Evolutionary conservation across 2,329 filamentous ascomycete genomes (phyloP), one percentile per base, ranked within the genome.

Genomic region (Colletotrichum spinosum): DNA sequence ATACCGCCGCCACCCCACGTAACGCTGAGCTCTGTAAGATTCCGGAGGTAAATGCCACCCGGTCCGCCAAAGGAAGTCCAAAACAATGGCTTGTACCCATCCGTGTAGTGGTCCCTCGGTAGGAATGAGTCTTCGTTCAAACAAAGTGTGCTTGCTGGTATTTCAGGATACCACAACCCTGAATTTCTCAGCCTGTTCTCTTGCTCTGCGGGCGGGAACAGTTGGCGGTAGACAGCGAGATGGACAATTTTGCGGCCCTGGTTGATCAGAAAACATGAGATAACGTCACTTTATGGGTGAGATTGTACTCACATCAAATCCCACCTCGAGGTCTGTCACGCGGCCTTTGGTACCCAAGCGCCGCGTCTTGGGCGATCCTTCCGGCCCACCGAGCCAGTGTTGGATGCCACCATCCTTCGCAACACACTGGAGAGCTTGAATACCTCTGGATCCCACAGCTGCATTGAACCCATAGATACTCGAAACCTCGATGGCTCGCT

Each of bases 281-380:
- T 12, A 33, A 48, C 25, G 25, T 48, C 33, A 17, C 9, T 15
- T 48, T 48, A 9, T 33, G 15, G 33, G 45, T 25, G 3, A 4
- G 33, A 12, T 48, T 48, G 45, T 10, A 48, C 45, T 48, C 10
- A 48, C 45, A 33, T 48, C 45, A 33, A 48, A 48, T 6, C 45
- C 45, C 15, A 48, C 17, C 15, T 48, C 45, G 33, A 48, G 45
- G 25, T 48, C 45, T 33, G 45, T 33, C 9, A 48, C 45, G 45
- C 45, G 45, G 45, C 45, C 15, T 2, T 12, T 17, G 15, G 12
- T 11, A 48, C 9, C 45, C 17, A 48, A 17, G 8, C 45, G 45
- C n/a, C 33, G n/a, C 45, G 45, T 33, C 15, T 48, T 48, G 15
- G 45, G 45, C 45, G 45, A 48, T 25, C 6, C 15, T 25, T 48